Percentiles rank a stretch among this genome's conserved stretches.
Evolutionary conservation across 2,329 filamentous ascomycete species (phyloP).

Genomic region (Cordyceps pruinosa): DNA sequence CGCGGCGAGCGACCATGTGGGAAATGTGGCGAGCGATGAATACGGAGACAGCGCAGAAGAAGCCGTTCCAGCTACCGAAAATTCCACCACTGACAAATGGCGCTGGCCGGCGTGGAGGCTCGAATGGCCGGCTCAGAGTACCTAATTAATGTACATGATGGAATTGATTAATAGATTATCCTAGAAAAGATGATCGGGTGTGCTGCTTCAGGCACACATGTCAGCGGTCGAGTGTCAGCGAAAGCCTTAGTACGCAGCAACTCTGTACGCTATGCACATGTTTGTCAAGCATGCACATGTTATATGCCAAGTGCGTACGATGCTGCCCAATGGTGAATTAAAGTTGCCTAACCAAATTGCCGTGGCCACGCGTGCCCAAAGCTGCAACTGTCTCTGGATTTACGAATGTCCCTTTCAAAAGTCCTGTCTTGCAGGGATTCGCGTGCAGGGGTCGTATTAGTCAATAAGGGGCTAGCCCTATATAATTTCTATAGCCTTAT

Average conservation of each 20-base stretch:
- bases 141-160: conserved; percentile 14
- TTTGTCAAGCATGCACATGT: not conserved
- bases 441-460: no score
- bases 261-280: not conserved
- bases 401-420: no score
- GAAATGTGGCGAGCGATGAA: conserved; percentile 79
- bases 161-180: not conserved
- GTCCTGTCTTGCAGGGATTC: no score
- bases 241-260: no score
- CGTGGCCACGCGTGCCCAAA: not conserved
- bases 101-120: conserved; percentile 22
- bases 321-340: not conserved
- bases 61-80: conserved; percentile 30
- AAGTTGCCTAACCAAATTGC: not conserved
- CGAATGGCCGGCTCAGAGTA: conserved; percentile 21
- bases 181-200: not conserved
- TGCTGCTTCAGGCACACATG: not conserved
- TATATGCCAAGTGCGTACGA: not conserved
- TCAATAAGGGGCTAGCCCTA: no score
- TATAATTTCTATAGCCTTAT: no score
- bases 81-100: conserved; percentile 28
- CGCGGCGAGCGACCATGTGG: conserved; percentile 66
- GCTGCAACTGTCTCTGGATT: no score
- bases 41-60: conserved; percentile 38
- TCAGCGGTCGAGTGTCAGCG: no score